A percentile compares a stretch with the other conserved stretches of the same genome.
Evolutionary conservation across 108 stramenopile species (phyloP).

Genomic region (Hondaea fermentalgiana): DNA sequence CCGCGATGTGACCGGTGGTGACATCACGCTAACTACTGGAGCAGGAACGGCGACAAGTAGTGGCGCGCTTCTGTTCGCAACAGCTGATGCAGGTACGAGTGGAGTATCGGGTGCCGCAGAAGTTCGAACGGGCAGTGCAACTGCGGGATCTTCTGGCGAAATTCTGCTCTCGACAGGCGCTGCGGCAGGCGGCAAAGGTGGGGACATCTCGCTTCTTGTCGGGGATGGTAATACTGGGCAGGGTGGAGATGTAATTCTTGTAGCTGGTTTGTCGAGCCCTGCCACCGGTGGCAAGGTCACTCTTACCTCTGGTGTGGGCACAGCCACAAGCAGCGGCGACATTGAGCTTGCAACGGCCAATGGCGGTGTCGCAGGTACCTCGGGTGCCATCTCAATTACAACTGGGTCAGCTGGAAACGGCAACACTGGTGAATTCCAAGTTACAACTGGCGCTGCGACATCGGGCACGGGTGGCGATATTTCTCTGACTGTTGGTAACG

Average conservation of each 20-base stretch:
- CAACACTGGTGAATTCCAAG: constrained; percentile 23
- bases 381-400: neutral
- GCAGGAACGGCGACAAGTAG: constrained; percentile 23
- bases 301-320: constrained; percentile 21
- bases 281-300: constrained; percentile 19
- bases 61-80: constrained; percentile 25
- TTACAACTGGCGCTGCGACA: constrained; percentile 32
- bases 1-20: constrained; percentile 15
- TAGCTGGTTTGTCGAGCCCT: neutral
- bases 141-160: neutral
- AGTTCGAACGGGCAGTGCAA: neutral
- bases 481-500: constrained; percentile 31
- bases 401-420: neutral
- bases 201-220: constrained; percentile 9
- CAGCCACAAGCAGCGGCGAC: constrained; percentile 17
- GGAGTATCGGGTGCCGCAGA: constrained; percentile 31
- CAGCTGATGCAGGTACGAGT: constrained; percentile 30
- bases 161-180: constrained; percentile 5
- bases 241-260: constrained; percentile 7
- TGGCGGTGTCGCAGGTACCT: neutral
- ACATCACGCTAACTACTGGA: neutral
- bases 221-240: constrained; percentile 20
- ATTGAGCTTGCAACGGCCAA: neutral
- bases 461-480: constrained; percentile 38
- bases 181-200: constrained; percentile 19